A percentile compares a stretch with the other conserved stretches of the same genome.
These are phyloP conservation scores for Trichocladium uniseriatum DNA, from an alignment of 495 filamentous ascomycete species.

Conservation along the genomic window DNA sequence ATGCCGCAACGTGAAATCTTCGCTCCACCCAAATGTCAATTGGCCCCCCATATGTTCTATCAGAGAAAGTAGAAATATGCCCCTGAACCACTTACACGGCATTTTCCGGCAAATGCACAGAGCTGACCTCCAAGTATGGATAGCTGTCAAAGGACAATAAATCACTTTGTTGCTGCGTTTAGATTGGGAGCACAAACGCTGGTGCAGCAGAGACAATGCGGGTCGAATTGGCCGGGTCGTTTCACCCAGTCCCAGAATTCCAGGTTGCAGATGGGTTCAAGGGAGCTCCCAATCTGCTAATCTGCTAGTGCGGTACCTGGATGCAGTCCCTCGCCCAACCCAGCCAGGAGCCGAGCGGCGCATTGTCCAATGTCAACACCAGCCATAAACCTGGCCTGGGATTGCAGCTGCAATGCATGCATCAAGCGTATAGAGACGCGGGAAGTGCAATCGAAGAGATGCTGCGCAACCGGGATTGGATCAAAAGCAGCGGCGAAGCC, in stretches of 20 bases:
- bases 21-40: neutral
- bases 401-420: too few species aligned
- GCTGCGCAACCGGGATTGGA: neutral
- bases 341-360: neutral
- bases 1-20: too few species aligned
- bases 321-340: neutral
- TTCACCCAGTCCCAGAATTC: neutral
- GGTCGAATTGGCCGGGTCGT: neutral
- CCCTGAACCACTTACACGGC: slow-evolving; percentile 1
- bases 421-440: neutral
- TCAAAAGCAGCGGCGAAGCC: neutral
- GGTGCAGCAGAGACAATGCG: neutral
- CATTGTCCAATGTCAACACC: slow-evolving; percentile 6
- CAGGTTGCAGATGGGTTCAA: slow-evolving; percentile 4
- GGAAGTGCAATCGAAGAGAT: neutral
- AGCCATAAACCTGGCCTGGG: too few species aligned
- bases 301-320: slow-evolving; percentile 18
- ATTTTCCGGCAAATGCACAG: neutral
- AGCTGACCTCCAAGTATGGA: too few species aligned
- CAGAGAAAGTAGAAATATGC: neutral
- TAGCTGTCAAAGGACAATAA: too few species aligned
- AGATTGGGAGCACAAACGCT: neutral
- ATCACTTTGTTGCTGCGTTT: too few species aligned
- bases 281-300: slow-evolving; percentile 3
- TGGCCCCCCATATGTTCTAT: neutral